Base-by-base conservation (phyloP, 352 stramenopile genomes). In the Phytophthora palmivora region DNA sequence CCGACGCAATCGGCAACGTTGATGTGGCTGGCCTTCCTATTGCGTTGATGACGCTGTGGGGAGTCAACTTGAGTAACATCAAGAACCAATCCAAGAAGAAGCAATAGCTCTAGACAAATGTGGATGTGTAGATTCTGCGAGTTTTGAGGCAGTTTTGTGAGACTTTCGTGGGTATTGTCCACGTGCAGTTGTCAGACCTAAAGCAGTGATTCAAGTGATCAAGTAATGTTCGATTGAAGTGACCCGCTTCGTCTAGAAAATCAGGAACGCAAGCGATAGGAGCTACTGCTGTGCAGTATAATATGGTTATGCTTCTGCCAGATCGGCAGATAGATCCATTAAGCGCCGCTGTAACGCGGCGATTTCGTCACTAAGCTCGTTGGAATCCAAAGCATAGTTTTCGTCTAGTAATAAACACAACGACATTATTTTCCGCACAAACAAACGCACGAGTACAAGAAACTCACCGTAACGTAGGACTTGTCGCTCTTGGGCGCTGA, bases 331-430 rank as follows among this genome's bases (percentile, higher is more conserved):
- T 30, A 92, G 64, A 34, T 90, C 77, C 49, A 82, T 74, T 32
- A 88, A 65, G n/a, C 82, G 81, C n/a, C 77, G 66, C 55, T 89
- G 79, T 44, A 90, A 68, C 21, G 65, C 57, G 26, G 77, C 72
- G 37, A 92, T 89, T 44, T 90, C 83, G 2, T 87, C 73, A 47
- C 64, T 87, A 19, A 90, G 70, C 34, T 90, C 80, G 15, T 83
- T 80, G 11, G 80, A 74, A 16, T 85, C 71, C 24, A 90, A 48
- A 3, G 74, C 78, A 58, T 79, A 76, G 28, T 82, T 78, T 51
- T 80, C 73, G 39, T 87, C 78, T 83, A 45, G 9, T 10, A 33
- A 39, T 5, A 39, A 39, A 8, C 18, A 33, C 15, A 54, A 30
- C 10, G 38, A 42, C 19, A 38, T 56, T 15, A 76, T 7, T 42